Conservation (phyloP, 2,329 filamentous ascomycete species). For the Cladophialophora exuberans region DNA sequence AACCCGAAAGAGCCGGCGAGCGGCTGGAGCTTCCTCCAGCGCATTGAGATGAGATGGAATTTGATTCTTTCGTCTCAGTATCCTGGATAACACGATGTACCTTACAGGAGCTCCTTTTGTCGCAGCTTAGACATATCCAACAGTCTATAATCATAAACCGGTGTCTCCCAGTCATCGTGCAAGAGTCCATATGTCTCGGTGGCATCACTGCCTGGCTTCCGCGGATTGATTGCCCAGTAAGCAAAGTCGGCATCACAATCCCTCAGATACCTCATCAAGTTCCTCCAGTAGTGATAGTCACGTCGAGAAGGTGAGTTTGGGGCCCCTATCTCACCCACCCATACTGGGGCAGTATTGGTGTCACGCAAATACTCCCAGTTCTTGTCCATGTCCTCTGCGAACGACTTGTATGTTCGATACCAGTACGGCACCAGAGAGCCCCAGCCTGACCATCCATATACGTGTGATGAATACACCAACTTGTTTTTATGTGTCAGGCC, state of each 20-base stretch:
- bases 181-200: constrained; percentile 65
- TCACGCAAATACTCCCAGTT: constrained; percentile 70
- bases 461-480: constrained; percentile 70
- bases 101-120: neutral
- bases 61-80: too few relatives aligned
- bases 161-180: constrained; percentile 66
- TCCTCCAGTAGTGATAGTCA: constrained; percentile 67
- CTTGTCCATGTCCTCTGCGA: constrained; percentile 62
- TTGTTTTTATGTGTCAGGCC: constrained; percentile 57
- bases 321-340: constrained; percentile 70
- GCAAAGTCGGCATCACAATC: constrained; percentile 66
- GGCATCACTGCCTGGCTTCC: constrained; percentile 62
- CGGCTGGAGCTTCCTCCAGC: too few relatives aligned
- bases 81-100: neutral
- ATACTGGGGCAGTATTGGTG: constrained; percentile 62
- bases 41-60: too few relatives aligned
- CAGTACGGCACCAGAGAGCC: constrained; percentile 64
- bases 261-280: constrained; percentile 63
- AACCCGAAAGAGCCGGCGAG: too few relatives aligned
- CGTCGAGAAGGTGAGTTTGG: constrained; percentile 57
- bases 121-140: constrained; percentile 53
- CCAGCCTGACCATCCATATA: constrained; percentile 73
- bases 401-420: constrained; percentile 64
- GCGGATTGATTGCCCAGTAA: constrained; percentile 71
- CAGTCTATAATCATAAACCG: constrained; percentile 65